Evolutionary conservation across 1,139 yeast genomes (phyloP), one percentile per base, ranked within the genome.

Genomic region (Spathaspora jeffriesii): DNA sequence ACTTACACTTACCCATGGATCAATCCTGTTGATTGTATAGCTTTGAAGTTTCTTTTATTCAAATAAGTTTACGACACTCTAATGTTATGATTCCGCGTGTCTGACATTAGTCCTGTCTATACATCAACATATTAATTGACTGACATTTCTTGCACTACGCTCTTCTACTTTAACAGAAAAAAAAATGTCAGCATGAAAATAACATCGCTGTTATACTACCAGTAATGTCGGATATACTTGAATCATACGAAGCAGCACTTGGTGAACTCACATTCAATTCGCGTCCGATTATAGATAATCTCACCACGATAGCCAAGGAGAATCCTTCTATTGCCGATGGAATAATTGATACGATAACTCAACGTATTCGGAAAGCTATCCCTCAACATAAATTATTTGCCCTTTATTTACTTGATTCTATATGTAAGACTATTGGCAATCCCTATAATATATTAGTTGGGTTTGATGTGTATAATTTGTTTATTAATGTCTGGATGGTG

Each of bases 291-390:
- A 93, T 93, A 55, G 86, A 88, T 45, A 86, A 83, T 44, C 76
- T 92, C 57, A 93, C 99, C n/a, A 76, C 81, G 43, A 81, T 91
- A 48, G 98, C 99, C 10, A 87, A 82, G 56, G 98, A 93, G 60
- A 89, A 89, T 62, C 76, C 82, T 27, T 78, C 79, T 44, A 82
- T 79, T 46, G 97, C 98, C 5, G 82, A 82, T 50, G 88, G 86
- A 45, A 88, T 93, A 48, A 81, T 88, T 37, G 81, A 80, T 50
- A 88, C 91, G 22, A 80, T 93, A 59, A 79, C 88, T 43, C 75
- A 76, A 50, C 78, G 88, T 62, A 81, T 81, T 54, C 63, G 75
- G 62, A 67, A 66, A 48, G 64, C 70, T 47, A 64, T 88, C 5
- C 98, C 98, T 2, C 79, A 81, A 18, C 92, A 89, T 56, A 93